A percentile compares a stretch with the other conserved stretches of the same genome.
Conservation (phyloP, 768 basidiomycete genomes). For the Phylloporus rhodoxanthus region DNA sequence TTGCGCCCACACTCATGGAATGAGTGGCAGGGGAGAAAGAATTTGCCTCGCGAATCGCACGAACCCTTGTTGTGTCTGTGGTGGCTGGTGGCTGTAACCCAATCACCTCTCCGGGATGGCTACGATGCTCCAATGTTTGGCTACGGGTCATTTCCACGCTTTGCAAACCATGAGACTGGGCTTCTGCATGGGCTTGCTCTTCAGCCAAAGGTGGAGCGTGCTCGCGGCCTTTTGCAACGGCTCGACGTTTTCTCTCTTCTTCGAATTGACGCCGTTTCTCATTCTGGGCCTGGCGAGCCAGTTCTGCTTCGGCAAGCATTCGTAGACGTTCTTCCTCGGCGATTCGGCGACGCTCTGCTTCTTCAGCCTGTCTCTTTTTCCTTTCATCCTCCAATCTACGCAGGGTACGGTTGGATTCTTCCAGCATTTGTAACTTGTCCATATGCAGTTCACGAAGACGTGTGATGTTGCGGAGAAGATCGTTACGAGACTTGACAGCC, state of each 20-base stretch:
- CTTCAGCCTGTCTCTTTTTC: constrained; percentile 12
- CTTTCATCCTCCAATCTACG: constrained; percentile 23
- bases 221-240: neutral
- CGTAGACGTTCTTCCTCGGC: constrained; percentile 16
- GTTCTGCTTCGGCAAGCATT: constrained; percentile 9
- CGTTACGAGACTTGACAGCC: constrained; percentile 6
- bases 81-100: constrained; percentile 25
- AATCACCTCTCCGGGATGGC: neutral
- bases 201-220: constrained; percentile 9
- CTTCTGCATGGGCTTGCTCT: constrained; percentile 8
- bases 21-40: neutral
- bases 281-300: constrained; percentile 1
- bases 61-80: constrained; percentile 25
- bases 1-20: constrained; percentile 2
- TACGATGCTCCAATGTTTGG: constrained; percentile 1
- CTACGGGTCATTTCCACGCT: neutral
- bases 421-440: constrained; percentile 15
- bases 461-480: constrained; percentile 11
- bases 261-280: constrained; percentile 4
- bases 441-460: constrained; percentile 14
- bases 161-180: constrained; percentile 1
- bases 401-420: constrained; percentile 14
- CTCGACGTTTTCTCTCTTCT: constrained; percentile 9
- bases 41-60: constrained; percentile 13
- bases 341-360: constrained; percentile 11